These are phyloP conservation scores for Talaromyces islandicus DNA, from an alignment of 2,329 filamentous ascomycete species.

Conservation along the genomic window DNA sequence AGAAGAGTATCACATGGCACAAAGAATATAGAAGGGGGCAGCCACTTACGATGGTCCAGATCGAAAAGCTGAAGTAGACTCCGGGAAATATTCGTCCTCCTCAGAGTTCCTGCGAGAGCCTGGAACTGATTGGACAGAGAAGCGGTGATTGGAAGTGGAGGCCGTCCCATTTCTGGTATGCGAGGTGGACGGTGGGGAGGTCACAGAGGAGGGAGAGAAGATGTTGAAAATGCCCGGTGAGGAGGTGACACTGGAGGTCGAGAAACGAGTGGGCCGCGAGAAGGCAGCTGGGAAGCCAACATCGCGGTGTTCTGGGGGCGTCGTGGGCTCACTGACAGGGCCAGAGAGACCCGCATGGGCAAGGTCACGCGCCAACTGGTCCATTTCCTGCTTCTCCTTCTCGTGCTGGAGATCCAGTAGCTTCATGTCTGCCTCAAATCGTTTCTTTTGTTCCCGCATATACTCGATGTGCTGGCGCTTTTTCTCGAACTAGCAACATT, in stretches of 20 bases:
- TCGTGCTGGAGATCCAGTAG: conserved; percentile 79
- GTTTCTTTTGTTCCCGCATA: conserved; percentile 79
- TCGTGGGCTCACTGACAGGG: conserved; percentile 90
- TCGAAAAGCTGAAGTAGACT: conserved; percentile 55
- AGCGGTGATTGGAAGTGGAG: conserved; percentile 51
- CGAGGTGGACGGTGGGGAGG: conserved; percentile 65
- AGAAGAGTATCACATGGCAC: background rate
- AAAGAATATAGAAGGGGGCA: background rate
- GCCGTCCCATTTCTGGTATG: conserved; percentile 39
- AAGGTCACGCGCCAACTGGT: conserved; percentile 77
- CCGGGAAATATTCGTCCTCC: conserved; percentile 74
- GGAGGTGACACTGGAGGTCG: conserved; percentile 78
- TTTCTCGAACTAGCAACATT: conserved; percentile 69
- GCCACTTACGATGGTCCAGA: conserved; percentile 71
- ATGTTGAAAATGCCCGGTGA: conserved; percentile 70
- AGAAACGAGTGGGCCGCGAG: conserved; percentile 81
- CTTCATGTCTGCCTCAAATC: conserved; percentile 89
- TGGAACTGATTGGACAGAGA: conserved; percentile 80
- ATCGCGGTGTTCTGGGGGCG: conserved; percentile 87
- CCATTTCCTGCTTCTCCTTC: conserved; percentile 75
- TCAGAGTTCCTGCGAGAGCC: conserved; percentile 84
- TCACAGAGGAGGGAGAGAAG: conserved; percentile 68
- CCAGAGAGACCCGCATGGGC: conserved; percentile 54
- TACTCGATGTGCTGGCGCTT: conserved; percentile 90
- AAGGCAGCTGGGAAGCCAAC: conserved; percentile 73